Base-by-base conservation (phyloP, 495 filamentous ascomycete species). In the Neurospora terricola region DNA sequence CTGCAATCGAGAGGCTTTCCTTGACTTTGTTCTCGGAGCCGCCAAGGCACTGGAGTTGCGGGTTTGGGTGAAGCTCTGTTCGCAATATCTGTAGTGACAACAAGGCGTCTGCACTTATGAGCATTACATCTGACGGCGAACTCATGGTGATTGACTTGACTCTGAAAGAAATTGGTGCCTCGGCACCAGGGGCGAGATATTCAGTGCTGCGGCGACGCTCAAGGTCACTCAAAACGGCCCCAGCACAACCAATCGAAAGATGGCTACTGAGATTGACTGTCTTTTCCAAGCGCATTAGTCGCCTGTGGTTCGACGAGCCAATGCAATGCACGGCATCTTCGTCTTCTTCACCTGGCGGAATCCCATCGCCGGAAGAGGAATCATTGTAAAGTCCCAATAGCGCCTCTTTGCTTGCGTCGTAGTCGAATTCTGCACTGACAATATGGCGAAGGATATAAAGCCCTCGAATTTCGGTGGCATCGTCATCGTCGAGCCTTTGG, bases 1-100 rank as follows among this genome's bases (percentile, higher is more conserved):
- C 96, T 75, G 92, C 96, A 2, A 99, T 81, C 3, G 94, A 97
- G n/a, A 98, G 87, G 9, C 90, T 91, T 80, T 98, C 94, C 79
- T 97, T 98, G 0, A 90, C 88, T 16, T 90, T 91, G 0, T 91
- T 90, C 9, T 87, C 85, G 7, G 87, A 89, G 74, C 82, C 89
- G 12, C 86, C 88, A 14, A 92, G 90, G 2, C 92, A 93, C 80
- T 94, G 92, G 77, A 91, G 92, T 69, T 96, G 91, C 62, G 89
- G 89, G 73, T 94, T 93, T 9, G 94, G 94, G 81, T 96, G 93
- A 21, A 89, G 90, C 76, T 98, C 94, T 6, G 90, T 89, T 70
- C 92, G 91, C 42, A 98, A 83, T 16, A 99, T 93, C 75, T 98
- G 94, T 34, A 99, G 88, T 8, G 94, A 92, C 21, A 87, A 83